Percentiles rank a stretch among this genome's conserved stretches.
phyloP scores from a whole-genome alignment of 768 basidiomycete species.

The Daedaleopsis nitida region DNA sequence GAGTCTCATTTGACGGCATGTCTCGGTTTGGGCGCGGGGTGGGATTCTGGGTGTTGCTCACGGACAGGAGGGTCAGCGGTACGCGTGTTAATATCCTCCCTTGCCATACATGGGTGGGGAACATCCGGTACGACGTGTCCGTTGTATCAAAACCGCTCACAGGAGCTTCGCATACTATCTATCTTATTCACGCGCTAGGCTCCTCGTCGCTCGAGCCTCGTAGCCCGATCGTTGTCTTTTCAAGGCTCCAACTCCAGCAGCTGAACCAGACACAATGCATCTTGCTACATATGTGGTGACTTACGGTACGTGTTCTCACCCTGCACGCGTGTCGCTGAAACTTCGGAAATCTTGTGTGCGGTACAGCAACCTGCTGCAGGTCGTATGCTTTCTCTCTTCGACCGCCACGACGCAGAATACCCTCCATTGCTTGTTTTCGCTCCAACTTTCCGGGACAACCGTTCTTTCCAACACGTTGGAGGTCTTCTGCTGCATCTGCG shows the following conservation, averaged over 20 bases:
- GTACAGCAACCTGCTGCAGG: neutral
- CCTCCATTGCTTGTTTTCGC: neutral
- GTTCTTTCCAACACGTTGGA: conserved; percentile 12
- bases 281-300: neutral
- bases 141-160: conserved; percentile 22
- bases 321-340: conserved; percentile 3
- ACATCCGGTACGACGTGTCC: conserved; percentile 20
- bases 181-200: conserved; percentile 15
- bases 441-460: neutral
- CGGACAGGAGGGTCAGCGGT: conserved; percentile 10
- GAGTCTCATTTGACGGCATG: neutral
- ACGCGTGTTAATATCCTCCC: conserved; percentile 7
- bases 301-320: neutral
- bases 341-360: neutral
- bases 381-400: neutral
- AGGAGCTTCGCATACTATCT: conserved; percentile 18
- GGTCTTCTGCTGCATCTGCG: neutral
- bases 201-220: neutral
- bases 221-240: neutral
- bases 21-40: neutral
- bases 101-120: conserved; percentile 2
- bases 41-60: conserved; percentile 6
- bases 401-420: neutral
- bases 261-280: neutral
- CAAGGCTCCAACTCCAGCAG: neutral